Evolutionary conservation across 2,329 filamentous ascomycete species (phyloP), one percentile per base, ranked within the genome.

Genomic region (Paraphoma chrysanthemicola): DNA sequence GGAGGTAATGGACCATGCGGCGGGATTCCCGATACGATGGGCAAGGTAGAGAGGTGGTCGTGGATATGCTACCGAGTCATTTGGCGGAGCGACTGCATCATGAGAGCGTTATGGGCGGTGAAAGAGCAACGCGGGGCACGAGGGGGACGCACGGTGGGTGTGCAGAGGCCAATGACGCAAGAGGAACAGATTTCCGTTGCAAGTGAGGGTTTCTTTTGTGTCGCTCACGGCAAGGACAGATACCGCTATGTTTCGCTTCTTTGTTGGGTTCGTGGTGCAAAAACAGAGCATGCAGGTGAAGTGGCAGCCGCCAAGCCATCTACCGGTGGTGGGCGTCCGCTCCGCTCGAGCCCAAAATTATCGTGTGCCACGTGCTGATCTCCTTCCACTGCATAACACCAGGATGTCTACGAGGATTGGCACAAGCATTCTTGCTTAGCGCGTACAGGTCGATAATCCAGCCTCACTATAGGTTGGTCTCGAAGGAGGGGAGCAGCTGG

Each of bases 41-140:
- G 47, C 61, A 47, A 48, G 50, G 47, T 48, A 51, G 44, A 60
- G 11, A 51, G 56, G 49, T 57, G 48, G 50, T 36, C 57, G 49
- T 59, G 55, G 49, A 67, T 52, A 60, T 70, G 71, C 72, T 77
- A 76, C 69, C 73, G 72, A 62, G 62, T 67, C 69, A 69, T 74
- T 67, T 63, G 67, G 59, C 62, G 66, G 61, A 60, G 57, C 58
- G 59, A 62, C 66, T 73, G 71, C 72, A 75, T 75, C 56, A 62
- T 73, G 67, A 57, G 64, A 71, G 62, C 61, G 68, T 69, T 70
- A 64, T 66, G 64, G 67, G 73, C 69, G 73, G 73, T 76, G 71
- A 73, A 68, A 65, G 56, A 54, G 56, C 52, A 59, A 54, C 56
- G 70, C 67, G 71, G 71, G 70, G 68, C 67, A 70, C 62, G 60